These are phyloP conservation scores for Geosmithia morbida DNA, from an alignment of 2,329 filamentous ascomycete genomes.

Conservation along the genomic window DNA sequence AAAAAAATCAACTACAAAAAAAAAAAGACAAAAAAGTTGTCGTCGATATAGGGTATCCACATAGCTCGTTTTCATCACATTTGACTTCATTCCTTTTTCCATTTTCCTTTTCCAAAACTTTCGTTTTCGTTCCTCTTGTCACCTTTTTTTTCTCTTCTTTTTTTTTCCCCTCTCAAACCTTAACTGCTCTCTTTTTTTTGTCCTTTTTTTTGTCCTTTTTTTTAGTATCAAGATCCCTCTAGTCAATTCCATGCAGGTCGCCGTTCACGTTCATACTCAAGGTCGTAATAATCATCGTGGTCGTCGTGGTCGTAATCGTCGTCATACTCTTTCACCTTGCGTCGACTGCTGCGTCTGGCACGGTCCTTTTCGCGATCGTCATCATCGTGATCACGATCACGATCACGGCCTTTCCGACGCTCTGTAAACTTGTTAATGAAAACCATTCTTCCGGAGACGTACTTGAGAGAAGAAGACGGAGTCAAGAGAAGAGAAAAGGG, in stretches of 20 bases:
- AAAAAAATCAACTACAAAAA: neutral
- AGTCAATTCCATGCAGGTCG: neutral
- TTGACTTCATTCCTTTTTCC: neutral
- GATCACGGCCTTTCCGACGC: slow-evolving; percentile 10
- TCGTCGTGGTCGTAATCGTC: neutral
- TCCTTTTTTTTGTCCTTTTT: neutral
- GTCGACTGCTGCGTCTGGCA: neutral
- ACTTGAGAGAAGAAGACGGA: no score
- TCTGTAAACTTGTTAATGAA: slow-evolving; percentile 7
- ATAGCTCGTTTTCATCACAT: neutral
- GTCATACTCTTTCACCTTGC: slow-evolving; percentile 6
- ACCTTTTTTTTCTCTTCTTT: neutral
- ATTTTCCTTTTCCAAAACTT: neutral
- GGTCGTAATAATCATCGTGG: neutral
- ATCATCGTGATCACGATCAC: slow-evolving; percentile 13
- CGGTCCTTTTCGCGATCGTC: slow-evolving; percentile 5
- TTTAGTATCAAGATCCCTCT: neutral
- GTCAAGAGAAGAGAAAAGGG: no score
- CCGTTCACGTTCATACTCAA: neutral
- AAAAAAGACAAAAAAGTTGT: neutral
- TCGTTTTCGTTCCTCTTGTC: neutral
- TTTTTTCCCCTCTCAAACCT: neutral
- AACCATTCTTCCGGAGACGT: no score
- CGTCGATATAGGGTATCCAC: neutral
- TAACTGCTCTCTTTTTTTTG: neutral